phyloP scores from a whole-genome alignment of 257 asterid species.

The Ajuga chamaepitys region DNA sequence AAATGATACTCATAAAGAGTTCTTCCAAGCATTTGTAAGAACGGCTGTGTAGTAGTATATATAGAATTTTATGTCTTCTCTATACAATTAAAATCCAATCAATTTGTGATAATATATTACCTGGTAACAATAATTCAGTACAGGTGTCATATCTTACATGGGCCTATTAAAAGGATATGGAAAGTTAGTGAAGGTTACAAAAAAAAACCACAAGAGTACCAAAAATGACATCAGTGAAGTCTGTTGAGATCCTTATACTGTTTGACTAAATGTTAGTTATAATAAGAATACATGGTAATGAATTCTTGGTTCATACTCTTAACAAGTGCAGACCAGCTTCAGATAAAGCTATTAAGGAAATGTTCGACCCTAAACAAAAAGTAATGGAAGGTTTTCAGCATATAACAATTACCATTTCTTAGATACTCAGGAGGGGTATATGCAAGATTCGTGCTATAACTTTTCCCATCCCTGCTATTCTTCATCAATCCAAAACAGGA shows the following conservation, averaged over 20 bases:
- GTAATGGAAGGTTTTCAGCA: background rate
- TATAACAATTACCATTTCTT: conserved; percentile 57
- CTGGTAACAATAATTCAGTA: too few species aligned
- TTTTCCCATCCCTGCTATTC: conserved; percentile 97
- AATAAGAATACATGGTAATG: background rate
- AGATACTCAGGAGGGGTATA: conserved; percentile 97
- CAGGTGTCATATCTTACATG: too few species aligned
- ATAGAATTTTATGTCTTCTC: too few species aligned
- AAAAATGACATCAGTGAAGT: too few species aligned
- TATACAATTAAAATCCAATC: background rate
- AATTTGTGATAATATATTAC: background rate
- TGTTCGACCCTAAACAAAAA: too few species aligned
- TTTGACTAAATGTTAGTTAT: background rate
- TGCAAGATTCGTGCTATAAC: conserved; percentile 98
- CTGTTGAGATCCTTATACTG: too few species aligned
- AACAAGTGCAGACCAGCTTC: background rate
- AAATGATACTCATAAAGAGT: too few species aligned
- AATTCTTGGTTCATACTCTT: background rate
- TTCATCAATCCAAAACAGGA: conserved; percentile 97
- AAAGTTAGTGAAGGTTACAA: too few species aligned
- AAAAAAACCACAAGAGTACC: too few species aligned
- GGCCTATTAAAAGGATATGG: too few species aligned
- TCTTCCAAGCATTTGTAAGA: too few species aligned
- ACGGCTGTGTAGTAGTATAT: too few species aligned
- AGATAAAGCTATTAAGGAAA: background rate